Evolutionary conservation across 1,284 basidiomycete genomes (phyloP).

Genomic region (Sanghuangporus sanghuang): DNA sequence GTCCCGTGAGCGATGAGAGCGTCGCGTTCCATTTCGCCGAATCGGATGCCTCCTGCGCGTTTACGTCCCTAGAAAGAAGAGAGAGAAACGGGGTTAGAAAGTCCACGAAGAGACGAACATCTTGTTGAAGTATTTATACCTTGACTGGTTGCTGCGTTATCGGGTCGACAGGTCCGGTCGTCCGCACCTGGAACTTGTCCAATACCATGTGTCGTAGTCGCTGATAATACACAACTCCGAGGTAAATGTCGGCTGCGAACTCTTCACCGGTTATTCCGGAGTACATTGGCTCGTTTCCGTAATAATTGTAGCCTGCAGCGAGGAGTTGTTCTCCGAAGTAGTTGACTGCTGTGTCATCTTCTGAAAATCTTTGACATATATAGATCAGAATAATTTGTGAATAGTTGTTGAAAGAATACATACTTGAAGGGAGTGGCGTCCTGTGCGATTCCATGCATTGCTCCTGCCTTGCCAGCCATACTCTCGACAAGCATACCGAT

Average conservation of each 20-base stretch:
- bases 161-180: slow-evolving; percentile 94
- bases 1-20: slow-evolving; percentile 98
- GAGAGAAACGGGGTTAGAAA: not conserved
- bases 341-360: slow-evolving; percentile 92
- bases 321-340: slow-evolving; percentile 97
- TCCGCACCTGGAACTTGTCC: slow-evolving; percentile 99
- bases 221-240: slow-evolving; percentile 98
- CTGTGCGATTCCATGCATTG: slow-evolving; percentile 97
- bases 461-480: slow-evolving; percentile 97
- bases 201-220: slow-evolving; percentile 98
- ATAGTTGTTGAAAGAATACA: slow-evolving; percentile 23
- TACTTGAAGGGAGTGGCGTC: slow-evolving; percentile 98
- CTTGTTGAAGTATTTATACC: slow-evolving; percentile 38
- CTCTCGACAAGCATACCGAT: slow-evolving; percentile 99
- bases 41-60: slow-evolving; percentile 97
- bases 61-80: slow-evolving; percentile 75
- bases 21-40: slow-evolving; percentile 99
- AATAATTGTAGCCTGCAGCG: slow-evolving; percentile 96
- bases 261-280: slow-evolving; percentile 98
- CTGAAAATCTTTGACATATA: slow-evolving; percentile 68
- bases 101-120: not conserved
- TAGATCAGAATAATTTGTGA: not conserved
- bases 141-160: slow-evolving; percentile 97
- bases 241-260: slow-evolving; percentile 97
- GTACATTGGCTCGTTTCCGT: slow-evolving; percentile 99